A percentile compares a stretch with the other conserved stretches of the same genome.
These are phyloP conservation scores for Hypoxylon intermedium DNA, from an alignment of 495 filamentous ascomycete genomes.

Conservation along the genomic window DNA sequence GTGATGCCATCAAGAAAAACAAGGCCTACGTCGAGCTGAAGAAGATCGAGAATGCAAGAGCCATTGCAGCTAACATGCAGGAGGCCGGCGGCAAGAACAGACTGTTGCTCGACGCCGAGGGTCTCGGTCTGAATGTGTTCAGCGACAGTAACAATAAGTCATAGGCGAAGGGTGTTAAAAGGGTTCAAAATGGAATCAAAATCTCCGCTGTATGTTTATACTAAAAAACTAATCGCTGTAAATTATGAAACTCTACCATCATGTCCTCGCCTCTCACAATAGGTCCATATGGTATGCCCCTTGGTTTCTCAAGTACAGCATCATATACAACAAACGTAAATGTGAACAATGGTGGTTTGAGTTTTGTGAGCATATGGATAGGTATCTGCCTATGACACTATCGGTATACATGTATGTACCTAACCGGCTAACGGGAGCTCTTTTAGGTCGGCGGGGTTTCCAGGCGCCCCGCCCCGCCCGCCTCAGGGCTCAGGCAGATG, in stretches of 20 bases:
- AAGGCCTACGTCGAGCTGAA: constrained; percentile 94
- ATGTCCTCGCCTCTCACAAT: too few species aligned
- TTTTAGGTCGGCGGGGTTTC: too few species aligned
- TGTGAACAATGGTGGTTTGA: too few species aligned
- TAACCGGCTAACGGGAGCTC: too few species aligned
- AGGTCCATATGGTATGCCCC: too few species aligned
- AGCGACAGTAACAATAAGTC: constrained; percentile 58
- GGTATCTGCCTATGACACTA: too few species aligned
- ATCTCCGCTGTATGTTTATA: constrained; percentile 55
- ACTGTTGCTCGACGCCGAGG: constrained; percentile 87
- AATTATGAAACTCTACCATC: constrained; percentile 21
- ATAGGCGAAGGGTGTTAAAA: constrained; percentile 21
- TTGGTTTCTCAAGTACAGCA: too few species aligned
- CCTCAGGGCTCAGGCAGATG: too few species aligned
- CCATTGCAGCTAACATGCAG: constrained; percentile 83
- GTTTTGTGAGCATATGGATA: too few species aligned
- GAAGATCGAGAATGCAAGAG: constrained; percentile 93
- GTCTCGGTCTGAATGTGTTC: constrained; percentile 88
- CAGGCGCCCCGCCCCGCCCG: too few species aligned
- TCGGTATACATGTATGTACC: too few species aligned
- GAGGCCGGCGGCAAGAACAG: constrained; percentile 90
- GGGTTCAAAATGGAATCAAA: constrained; percentile 45
- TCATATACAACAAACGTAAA: too few species aligned
- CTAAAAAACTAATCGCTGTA: constrained; percentile 38
- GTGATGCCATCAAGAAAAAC: constrained; percentile 99